Evolutionary conservation across 208 protist genomes (phyloP).

Genomic region (Crithidia expoeki): DNA sequence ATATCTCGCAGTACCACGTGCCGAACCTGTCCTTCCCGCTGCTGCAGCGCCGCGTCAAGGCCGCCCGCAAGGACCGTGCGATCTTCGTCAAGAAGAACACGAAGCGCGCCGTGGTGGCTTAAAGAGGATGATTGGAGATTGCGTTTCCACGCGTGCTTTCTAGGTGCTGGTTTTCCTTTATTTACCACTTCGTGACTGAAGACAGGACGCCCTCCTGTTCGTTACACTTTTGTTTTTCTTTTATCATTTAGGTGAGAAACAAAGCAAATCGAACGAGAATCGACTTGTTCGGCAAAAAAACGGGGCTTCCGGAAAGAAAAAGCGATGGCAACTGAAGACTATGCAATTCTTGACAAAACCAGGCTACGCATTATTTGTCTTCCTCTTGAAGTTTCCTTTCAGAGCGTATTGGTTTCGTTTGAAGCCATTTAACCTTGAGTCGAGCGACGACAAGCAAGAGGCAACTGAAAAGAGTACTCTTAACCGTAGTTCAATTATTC

Average conservation of each 20-base stretch:
- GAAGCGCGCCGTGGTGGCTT: constrained; percentile 81
- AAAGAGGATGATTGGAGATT: constrained; percentile 17
- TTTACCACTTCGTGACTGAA: constrained; percentile 9
- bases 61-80: constrained; percentile 80
- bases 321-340: no score
- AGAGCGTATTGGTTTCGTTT: not conserved
- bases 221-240: constrained; percentile 18
- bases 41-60: constrained; percentile 86
- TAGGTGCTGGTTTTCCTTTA: constrained; percentile 11
- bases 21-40: constrained; percentile 96
- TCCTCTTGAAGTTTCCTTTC: not conserved
- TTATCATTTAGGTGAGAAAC: constrained; percentile 34
- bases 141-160: not conserved
- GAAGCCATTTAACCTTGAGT: no score
- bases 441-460: no score
- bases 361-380: no score
- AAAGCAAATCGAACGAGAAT: constrained; percentile 19
- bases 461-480: no score
- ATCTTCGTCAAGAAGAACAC: constrained; percentile 87
- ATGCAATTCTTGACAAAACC: no score
- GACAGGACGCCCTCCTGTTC: not conserved
- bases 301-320: no score
- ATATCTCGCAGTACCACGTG: constrained; percentile 60
- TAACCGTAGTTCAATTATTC: no score
- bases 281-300: not conserved